Evolutionary conservation across 768 basidiomycete species (phyloP), one percentile per base, ranked within the genome.

Genomic region (Basidioascus undulatus): DNA sequence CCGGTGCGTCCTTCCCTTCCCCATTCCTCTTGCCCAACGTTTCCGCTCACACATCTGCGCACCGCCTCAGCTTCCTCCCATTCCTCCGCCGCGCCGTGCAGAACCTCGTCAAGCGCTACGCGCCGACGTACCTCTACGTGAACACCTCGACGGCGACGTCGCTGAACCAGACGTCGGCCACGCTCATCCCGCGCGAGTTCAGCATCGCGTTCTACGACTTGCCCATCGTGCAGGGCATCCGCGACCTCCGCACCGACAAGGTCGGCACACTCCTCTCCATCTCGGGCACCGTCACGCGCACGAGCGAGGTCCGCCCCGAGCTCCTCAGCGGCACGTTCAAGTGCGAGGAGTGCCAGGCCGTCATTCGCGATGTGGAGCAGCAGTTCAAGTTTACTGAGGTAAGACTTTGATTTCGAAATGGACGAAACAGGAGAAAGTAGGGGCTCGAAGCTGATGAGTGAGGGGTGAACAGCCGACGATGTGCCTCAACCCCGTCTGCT

Each of bases 321-420:
- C 60, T 98, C 37, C 64, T 96, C 16, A 86, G 69, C 51, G 92
- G 89, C 16, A 86, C 80, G 44, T 98, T 92, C 56, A 71, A 76
- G 35, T 98, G 92, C 51, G 77, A 82, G 57, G 68, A 76, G 32
- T 98, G 92, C 54, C 68, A 71, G 35, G 81, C 78, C 24, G 63
- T 76, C 10, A 76, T 94, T 20, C 71, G 76, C 41, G 89, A 94
- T 53, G 74, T 98, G 36, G 92, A 98, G 55, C 92, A 98, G 55
- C 92, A 98, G 55, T 98, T 98, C 69, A 98, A 94, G 56, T 96
- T 94, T 56, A 98, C 92, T 16, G 92, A 96, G 65, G 86, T 86
- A 49, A 37, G 53, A n/a, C n/a, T n/a, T n/a, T n/a, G n/a, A n/a
- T 46, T 6, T n/a, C n/a, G n/a, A n/a, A 23, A 10, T 20, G 12